These are phyloP conservation scores for Tranzscheliella williamsii DNA, from an alignment of 1,284 basidiomycete species.

Conservation along the genomic window DNA sequence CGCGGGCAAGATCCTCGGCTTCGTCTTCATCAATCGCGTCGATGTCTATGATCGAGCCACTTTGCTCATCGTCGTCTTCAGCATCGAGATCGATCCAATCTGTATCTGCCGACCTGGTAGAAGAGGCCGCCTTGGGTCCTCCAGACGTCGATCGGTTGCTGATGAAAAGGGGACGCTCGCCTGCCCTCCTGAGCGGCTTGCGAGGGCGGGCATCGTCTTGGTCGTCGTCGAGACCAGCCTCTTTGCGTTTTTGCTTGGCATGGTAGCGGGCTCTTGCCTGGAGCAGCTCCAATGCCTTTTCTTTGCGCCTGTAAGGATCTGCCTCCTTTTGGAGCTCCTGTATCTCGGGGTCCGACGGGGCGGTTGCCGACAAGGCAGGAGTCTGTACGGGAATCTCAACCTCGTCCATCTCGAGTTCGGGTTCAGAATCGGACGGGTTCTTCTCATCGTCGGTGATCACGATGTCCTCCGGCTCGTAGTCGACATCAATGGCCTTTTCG, in stretches of 20 bases:
- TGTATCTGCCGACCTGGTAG: too few species aligned
- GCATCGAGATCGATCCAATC: conserved; percentile 34
- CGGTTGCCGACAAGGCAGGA: conserved; percentile 2
- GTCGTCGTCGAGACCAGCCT: conserved; percentile 38
- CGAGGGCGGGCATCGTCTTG: conserved; percentile 11
- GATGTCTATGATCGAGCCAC: conserved; percentile 1
- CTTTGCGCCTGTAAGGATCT: conserved; percentile 41
- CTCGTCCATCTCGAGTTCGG: conserved; percentile 52
- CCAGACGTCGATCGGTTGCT: not conserved
- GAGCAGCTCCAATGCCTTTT: conserved; percentile 43
- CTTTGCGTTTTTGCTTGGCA: conserved; percentile 38
- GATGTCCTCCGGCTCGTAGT: conserved; percentile 39
- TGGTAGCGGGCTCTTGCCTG: conserved; percentile 44
- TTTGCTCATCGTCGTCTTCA: conserved; percentile 1
- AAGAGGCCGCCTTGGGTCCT: too few species aligned
- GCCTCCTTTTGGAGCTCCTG: conserved; percentile 31
- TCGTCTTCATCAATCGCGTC: conserved; percentile 42
- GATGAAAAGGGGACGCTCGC: conserved; percentile 32
- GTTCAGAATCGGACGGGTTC: conserved; percentile 17
- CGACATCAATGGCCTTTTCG: conserved; percentile 81
- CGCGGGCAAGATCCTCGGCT: conserved; percentile 42
- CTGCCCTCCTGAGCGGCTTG: not conserved
- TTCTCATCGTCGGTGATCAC: conserved; percentile 36
- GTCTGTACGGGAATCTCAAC: conserved; percentile 42
- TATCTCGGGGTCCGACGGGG: conserved; percentile 35